Base-by-base conservation (phyloP, 2,329 filamentous ascomycete species). In the Alternaria longipes region DNA sequence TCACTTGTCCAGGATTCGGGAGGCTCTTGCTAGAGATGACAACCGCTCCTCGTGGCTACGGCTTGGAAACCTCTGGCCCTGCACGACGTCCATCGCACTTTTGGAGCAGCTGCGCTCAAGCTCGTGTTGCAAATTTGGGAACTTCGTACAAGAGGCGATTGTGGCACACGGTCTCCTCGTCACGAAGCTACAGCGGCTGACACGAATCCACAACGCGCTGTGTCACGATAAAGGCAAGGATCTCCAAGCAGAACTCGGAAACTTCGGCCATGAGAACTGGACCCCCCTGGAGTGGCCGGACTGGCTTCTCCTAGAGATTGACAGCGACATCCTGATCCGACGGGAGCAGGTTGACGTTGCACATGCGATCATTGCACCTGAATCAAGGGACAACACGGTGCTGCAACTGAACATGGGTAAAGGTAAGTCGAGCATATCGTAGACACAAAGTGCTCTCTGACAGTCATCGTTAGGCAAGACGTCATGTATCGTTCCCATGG, bases 281-380 rank as follows among this genome's bases (percentile, higher is more conserved):
- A 66, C 82, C 7, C 83, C 85, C 0, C 11, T 70, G 0, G 62
- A 84, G 0, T 76, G 80, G 36, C 87, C 89, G 0, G 89, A 92
- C n/a, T 87, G 81, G 63, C 77, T 92, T 0, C 76, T 93, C 0
- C 59, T 92, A 0, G 89, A 92, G 71, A 78, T 89, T 1, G 89
- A 92, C 50, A 86, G 82, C 36, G 82, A 84, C 1, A 80, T 92
- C 3, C 68, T 87, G 12, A 87, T 92, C 9, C 84, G 90, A 0
- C 70, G 80, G 0, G 83, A 86, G 0, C 89, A 92, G 67, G 80
- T 83, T 3, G 71, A 84, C 2, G 86, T 92, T 52, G 86, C 89
- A 0, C 44, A 57, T 0, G 69, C 83, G 20, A 91, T 92, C 84
- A 84, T 81, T 3, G 46, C 67, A 0, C 69, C 69, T 7, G 55